These are phyloP conservation scores for Cordyceps javanica DNA, from an alignment of 2,329 filamentous ascomycete species.

Conservation along the genomic window DNA sequence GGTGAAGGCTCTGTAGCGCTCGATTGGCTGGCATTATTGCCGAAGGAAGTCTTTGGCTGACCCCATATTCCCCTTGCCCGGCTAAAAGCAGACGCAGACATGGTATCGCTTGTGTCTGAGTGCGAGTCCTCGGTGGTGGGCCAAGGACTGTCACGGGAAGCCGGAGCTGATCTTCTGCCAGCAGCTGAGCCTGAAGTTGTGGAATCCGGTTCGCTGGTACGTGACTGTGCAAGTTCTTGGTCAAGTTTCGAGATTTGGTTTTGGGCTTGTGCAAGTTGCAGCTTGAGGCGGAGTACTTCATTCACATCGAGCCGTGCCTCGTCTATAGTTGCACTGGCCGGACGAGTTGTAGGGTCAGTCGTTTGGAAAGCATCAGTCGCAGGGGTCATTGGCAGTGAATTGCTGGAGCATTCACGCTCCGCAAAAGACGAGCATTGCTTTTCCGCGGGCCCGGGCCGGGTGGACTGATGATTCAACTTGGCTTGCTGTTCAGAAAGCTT, in stretches of 20 bases:
- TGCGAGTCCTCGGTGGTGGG: conserved; percentile 45
- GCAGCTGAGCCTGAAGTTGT: conserved; percentile 20
- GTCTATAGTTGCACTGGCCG: conserved; percentile 45
- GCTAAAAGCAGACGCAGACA: conserved; percentile 46
- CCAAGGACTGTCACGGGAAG: conserved; percentile 44
- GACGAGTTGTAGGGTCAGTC: conserved; percentile 43
- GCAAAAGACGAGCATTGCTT: conserved; percentile 27
- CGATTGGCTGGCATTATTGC: conserved; percentile 27
- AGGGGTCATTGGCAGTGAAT: conserved; percentile 57
- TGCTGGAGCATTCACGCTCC: conserved; percentile 48
- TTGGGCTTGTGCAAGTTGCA: conserved; percentile 65
- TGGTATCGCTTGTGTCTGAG: conserved; percentile 50
- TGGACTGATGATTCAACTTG: conserved; percentile 51
- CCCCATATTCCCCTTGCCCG: conserved; percentile 53
- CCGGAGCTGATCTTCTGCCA: conserved; percentile 17
- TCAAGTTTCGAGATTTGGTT: conserved; percentile 66
- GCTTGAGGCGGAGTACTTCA: conserved; percentile 62
- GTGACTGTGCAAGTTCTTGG: conserved; percentile 61
- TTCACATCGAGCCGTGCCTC: conserved; percentile 38
- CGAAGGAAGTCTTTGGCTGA: conserved; percentile 38
- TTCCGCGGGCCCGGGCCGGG: conserved; percentile 38
- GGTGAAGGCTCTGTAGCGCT: conserved; percentile 31
- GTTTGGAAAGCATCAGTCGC: conserved; percentile 48
- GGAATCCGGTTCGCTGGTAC: conserved; percentile 50
- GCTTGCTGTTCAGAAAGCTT: conserved; percentile 68